Conservation (phyloP, 2,329 filamentous ascomycete genomes). For the Falciphora oryzae region DNA sequence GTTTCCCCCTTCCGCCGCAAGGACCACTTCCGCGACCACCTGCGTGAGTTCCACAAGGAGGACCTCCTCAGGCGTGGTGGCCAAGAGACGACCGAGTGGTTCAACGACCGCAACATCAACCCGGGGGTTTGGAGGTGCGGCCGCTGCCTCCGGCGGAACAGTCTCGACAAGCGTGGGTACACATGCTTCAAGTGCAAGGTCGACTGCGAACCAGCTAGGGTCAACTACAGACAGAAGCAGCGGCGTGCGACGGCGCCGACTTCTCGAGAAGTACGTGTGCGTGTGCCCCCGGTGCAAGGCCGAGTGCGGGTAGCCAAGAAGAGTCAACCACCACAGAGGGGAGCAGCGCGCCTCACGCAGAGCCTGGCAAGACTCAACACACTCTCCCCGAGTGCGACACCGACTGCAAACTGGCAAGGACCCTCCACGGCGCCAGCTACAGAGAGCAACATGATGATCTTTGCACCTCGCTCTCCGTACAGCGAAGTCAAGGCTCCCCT, state of each 20-base stretch:
- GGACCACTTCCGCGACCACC: slow-evolving; percentile 53
- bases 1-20: slow-evolving; percentile 43
- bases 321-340: too few relatives aligned
- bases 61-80: slow-evolving; percentile 44
- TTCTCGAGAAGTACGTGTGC: background rate
- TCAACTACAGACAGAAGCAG: background rate
- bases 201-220: slow-evolving; percentile 31
- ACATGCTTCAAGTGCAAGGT: slow-evolving; percentile 42
- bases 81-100: slow-evolving; percentile 25
- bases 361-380: background rate
- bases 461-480: background rate
- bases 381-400: background rate
- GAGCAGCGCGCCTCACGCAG: background rate
- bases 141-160: slow-evolving; percentile 43
- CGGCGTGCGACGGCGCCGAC: background rate
- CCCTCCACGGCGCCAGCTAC: background rate
- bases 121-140: slow-evolving; percentile 48
- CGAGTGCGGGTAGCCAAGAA: background rate
- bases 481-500: background rate
- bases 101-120: slow-evolving; percentile 32
- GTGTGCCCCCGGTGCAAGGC: too few relatives aligned
- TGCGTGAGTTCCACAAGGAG: slow-evolving; percentile 50
- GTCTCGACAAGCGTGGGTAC: slow-evolving; percentile 31
- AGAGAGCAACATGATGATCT: background rate
- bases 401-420: background rate